Evolutionary conservation across 768 basidiomycete species (phyloP).

Genomic region (Mycena polygramma): DNA sequence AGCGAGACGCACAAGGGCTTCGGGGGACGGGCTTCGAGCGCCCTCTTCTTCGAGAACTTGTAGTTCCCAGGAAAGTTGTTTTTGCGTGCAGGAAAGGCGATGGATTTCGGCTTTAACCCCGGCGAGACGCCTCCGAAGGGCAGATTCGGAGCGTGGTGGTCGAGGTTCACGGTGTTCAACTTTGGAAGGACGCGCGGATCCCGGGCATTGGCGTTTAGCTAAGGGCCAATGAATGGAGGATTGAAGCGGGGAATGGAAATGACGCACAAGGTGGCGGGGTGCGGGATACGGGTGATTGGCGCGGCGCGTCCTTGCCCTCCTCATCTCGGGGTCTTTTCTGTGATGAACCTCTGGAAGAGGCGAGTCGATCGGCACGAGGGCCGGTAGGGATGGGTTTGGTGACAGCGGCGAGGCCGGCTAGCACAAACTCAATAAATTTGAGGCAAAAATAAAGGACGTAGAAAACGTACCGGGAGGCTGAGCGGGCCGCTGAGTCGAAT

Average conservation of each 20-base stretch:
- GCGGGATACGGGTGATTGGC: too few relatives aligned
- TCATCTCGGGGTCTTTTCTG: not conserved
- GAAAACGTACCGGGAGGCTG: not conserved
- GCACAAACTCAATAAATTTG: too few relatives aligned
- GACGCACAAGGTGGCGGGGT: not conserved
- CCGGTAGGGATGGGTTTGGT: conserved; percentile 5
- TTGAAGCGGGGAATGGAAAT: not conserved
- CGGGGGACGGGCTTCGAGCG: not conserved
- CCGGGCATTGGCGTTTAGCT: too few relatives aligned
- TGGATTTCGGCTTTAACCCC: conserved; percentile 2
- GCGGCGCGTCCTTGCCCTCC: not conserved
- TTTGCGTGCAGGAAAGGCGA: conserved; percentile 3
- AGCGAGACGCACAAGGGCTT: not conserved
- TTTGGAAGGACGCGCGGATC: too few relatives aligned
- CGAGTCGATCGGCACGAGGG: conserved; percentile 4
- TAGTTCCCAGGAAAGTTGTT: conserved; percentile 4
- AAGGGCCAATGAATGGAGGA: too few relatives aligned
- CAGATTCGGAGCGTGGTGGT: not conserved
- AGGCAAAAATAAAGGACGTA: not conserved
- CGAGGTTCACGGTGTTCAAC: too few relatives aligned
- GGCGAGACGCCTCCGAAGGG: conserved; percentile 5
- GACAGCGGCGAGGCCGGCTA: not conserved
- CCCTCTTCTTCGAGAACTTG: not conserved
- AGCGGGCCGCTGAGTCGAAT: not conserved
- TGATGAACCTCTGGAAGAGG: not conserved